phyloP scores from a whole-genome alignment of 2,329 filamentous ascomycete genomes.

The Lecanoromycetidae sp. region DNA sequence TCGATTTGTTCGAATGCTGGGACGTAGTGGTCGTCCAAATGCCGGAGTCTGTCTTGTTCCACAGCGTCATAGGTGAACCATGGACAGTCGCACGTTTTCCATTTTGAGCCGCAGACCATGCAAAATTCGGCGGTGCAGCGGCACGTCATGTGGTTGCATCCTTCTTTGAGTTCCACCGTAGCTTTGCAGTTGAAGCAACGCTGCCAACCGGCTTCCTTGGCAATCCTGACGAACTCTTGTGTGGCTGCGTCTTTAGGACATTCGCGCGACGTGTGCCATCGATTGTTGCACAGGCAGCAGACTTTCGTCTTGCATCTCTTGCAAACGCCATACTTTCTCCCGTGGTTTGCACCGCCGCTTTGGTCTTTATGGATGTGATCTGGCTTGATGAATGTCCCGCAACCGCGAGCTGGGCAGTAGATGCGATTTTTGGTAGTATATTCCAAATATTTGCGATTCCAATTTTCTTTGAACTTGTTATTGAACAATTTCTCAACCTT shows the following conservation, averaged over 20 bases:
- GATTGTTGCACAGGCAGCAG: constrained; percentile 60
- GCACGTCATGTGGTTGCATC: constrained; percentile 81
- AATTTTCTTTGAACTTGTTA: constrained; percentile 59
- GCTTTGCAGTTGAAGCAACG: constrained; percentile 65
- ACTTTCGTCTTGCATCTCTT: constrained; percentile 60
- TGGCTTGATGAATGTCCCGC: constrained; percentile 70
- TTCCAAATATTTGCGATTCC: constrained; percentile 72
- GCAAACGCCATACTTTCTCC: constrained; percentile 58
- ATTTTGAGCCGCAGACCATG: constrained; percentile 69
- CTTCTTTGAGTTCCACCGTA: constrained; percentile 68
- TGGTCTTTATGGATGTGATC: constrained; percentile 49
- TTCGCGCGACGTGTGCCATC: constrained; percentile 56
- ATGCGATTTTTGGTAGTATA: constrained; percentile 61
- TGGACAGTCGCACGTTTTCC: constrained; percentile 73
- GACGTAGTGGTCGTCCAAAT: constrained; percentile 38
- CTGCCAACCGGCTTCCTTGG: constrained; percentile 62
- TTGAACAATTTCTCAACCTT: constrained; percentile 68
- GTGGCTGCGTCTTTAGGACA: constrained; percentile 48
- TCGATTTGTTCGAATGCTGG: constrained; percentile 22
- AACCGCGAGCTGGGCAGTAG: constrained; percentile 62
- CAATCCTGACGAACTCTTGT: constrained; percentile 44
- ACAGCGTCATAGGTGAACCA: constrained; percentile 57
- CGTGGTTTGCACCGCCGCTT: constrained; percentile 33
- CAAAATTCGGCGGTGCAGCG: constrained; percentile 77
- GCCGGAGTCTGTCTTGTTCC: constrained; percentile 43